phyloP scores from a whole-genome alignment of 208 protist species.

The Acanthamoeba quina region DNA sequence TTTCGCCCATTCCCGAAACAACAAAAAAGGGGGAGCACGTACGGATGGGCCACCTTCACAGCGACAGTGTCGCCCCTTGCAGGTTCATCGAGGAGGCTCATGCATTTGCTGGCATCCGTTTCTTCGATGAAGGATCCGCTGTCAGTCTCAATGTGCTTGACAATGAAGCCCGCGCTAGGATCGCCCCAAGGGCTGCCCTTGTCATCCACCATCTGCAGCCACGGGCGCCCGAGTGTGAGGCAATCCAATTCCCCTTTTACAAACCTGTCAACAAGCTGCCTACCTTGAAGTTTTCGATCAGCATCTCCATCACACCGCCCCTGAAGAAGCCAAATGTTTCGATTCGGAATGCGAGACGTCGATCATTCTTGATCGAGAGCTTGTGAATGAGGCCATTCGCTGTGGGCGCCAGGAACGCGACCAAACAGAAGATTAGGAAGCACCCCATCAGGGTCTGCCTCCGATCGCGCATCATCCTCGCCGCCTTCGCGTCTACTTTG shows the following conservation, averaged over 20 bases:
- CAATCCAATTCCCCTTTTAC: neutral
- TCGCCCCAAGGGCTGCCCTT: neutral
- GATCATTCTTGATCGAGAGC: conserved; percentile 22
- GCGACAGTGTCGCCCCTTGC: neutral
- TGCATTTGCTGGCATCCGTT: neutral
- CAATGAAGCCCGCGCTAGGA: neutral
- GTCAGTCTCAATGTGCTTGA: conserved; percentile 30
- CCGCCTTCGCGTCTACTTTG: too few relatives aligned
- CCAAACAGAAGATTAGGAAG: conserved; percentile 28
- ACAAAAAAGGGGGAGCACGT: neutral
- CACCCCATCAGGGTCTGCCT: neutral
- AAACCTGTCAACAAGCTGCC: neutral
- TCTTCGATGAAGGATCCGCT: conserved; percentile 37
- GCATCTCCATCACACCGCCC: neutral
- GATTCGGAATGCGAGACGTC: neutral
- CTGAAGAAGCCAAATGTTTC: conserved; percentile 58
- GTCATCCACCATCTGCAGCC: neutral
- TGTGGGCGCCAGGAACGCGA: neutral
- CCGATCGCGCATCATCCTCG: neutral
- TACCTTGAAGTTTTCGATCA: neutral
- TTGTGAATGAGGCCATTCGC: conserved; percentile 13
- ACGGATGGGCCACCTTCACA: neutral
- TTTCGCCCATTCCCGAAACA: too few relatives aligned
- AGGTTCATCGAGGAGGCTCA: neutral
- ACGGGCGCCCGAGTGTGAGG: neutral